phyloP scores from a whole-genome alignment of 345 rosid genomes.

The Lagerstroemia speciosa region DNA sequence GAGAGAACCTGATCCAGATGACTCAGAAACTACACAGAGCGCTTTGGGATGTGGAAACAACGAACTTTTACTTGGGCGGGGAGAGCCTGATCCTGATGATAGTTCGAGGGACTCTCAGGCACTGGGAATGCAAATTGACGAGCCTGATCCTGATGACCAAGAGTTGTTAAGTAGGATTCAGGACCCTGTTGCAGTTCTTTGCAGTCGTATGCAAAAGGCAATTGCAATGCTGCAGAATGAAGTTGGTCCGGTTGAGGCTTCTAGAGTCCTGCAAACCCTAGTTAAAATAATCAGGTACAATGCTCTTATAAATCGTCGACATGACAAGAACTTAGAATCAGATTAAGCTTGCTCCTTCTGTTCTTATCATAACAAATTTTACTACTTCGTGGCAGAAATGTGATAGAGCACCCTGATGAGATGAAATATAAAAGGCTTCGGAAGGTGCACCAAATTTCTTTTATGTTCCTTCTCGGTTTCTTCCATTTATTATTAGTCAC shows the following conservation, averaged over 20 bases:
- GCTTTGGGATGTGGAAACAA: slow-evolving; percentile 8
- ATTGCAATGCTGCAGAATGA: slow-evolving; percentile 45
- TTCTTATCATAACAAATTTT: not conserved
- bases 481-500: not conserved
- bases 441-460: slow-evolving; percentile 37
- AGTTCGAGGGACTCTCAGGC: slow-evolving; percentile 16
- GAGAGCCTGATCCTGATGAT: slow-evolving; percentile 34
- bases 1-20: slow-evolving; percentile 65
- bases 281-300: slow-evolving; percentile 63
- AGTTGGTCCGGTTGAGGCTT: slow-evolving; percentile 39
- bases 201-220: slow-evolving; percentile 59
- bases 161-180: slow-evolving; percentile 72
- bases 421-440: slow-evolving; percentile 64
- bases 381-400: slow-evolving; percentile 43
- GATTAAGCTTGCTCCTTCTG: not conserved
- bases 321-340: not conserved
- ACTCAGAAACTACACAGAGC: slow-evolving; percentile 17
- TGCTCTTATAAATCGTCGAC: slow-evolving; percentile 1
- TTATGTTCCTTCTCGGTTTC: not conserved
- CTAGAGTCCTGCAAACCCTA: slow-evolving; percentile 44
- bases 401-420: slow-evolving; percentile 70
- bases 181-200: slow-evolving; percentile 52
- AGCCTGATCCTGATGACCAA: slow-evolving; percentile 69
- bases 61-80: slow-evolving; percentile 4
- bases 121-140: slow-evolving; percentile 39